A percentile compares a stretch with the other conserved stretches of the same genome.
Conservation (phyloP, 306 rosid genomes). For the Datisca glomerata region DNA sequence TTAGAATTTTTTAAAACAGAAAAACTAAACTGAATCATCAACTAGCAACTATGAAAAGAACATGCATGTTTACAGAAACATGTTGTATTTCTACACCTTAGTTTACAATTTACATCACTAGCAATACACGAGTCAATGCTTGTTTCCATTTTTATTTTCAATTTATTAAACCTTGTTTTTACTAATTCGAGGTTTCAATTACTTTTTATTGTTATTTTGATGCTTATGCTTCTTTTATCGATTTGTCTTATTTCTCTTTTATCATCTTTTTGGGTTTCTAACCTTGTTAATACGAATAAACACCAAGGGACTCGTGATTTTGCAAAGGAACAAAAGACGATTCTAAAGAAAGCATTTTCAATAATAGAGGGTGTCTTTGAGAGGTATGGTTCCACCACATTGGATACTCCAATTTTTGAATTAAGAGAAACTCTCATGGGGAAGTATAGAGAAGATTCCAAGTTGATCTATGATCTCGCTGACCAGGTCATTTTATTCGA, state of each 20-base stretch:
- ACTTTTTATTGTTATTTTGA: too few species aligned
- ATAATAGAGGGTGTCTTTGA: constrained; percentile 75
- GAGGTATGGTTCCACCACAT: constrained; percentile 90
- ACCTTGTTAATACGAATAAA: constrained; percentile 17
- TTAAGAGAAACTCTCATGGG: constrained; percentile 90
- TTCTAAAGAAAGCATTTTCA: constrained; percentile 77
- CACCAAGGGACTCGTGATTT: constrained; percentile 90
- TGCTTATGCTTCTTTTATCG: too few species aligned
- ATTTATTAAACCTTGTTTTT: too few species aligned
- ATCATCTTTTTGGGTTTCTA: constrained; percentile 14
- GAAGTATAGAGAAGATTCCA: constrained; percentile 95
- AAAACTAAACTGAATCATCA: too few species aligned
- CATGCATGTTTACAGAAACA: too few species aligned
- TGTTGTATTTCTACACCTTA: background rate
- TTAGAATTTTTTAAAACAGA: too few species aligned
- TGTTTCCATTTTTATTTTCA: background rate
- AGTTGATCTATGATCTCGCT: constrained; percentile 89
- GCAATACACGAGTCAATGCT: background rate
- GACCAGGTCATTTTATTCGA: too few species aligned
- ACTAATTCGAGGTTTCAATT: background rate
- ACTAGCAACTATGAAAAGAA: too few species aligned
- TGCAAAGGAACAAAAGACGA: constrained; percentile 86
- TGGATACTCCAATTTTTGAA: constrained; percentile 95
- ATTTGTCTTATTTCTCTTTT: constrained; percentile 7
- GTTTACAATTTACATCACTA: background rate